Base-by-base conservation (phyloP, 257 asterid genomes). In the Rauvolfia tetraphylla region DNA sequence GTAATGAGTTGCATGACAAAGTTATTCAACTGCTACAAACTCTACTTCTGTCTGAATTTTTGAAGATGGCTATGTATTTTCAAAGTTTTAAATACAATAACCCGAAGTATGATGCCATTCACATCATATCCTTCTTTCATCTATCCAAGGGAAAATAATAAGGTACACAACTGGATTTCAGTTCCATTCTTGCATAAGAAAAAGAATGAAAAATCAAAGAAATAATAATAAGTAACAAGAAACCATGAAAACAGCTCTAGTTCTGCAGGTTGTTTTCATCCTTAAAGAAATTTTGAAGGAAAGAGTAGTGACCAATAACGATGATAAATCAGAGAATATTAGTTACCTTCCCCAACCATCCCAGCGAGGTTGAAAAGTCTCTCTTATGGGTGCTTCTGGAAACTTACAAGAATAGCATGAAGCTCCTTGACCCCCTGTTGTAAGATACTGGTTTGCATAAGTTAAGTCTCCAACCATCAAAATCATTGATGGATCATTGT, bases 291-390 rank as follows among this genome's bases (percentile, higher is more conserved):
- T 13, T 1, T 23, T 3, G n/a, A 48, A 48, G 0, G 5, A 59
- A 42, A 41, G 78, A 53, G 51, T 11, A 68, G 11, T 56, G 41
- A 42, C 23, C 34, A 42, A 15, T 12, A 74, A 62, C 14, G 17
- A 59, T 4, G 27, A 4, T n/a, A 14, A 31, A 25, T 48, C 12
- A 68, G 5, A 48, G 42, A 41, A 46, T 0, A 68, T 59, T 13
- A 20, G 36, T 80, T 71, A 93, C 98, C 98, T 88, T 79, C 97
- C 96, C 98, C 97, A 93, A 31, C 86, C 96, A 48, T 93, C 98
- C 98, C 98, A 91, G 41, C 96, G 91, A 49, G 98, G 96, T 70
- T 91, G 98, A 86, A 82, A 89, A 4, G 95, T 83, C 76, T 93
- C 97, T 78, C 95, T 80, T 61, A 83, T 91, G 38, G 97, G 98